Percentiles rank a stretch among this genome's conserved stretches.
Conservation (phyloP, 1,284 basidiomycete genomes). For the Irpex rosettiformis region DNA sequence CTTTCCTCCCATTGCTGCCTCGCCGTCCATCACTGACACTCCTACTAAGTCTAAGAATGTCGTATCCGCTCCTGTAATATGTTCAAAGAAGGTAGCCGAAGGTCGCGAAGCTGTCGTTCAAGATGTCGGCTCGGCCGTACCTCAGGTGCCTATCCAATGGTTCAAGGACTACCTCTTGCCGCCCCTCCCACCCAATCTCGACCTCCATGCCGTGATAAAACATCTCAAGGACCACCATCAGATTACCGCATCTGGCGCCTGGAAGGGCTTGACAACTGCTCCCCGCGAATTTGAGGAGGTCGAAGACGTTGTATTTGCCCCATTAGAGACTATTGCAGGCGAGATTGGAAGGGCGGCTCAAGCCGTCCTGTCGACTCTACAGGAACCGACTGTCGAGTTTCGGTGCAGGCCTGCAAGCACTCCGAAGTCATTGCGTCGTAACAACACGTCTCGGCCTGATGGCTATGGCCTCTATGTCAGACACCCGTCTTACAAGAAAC, state of each 20-base stretch:
- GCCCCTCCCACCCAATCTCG: neutral
- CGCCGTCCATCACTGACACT: neutral
- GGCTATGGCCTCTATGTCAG: neutral
- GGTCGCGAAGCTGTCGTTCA: neutral
- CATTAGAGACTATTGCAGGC: neutral
- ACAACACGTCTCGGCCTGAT: neutral
- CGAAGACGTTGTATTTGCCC: neutral
- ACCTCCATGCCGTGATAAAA: neutral
- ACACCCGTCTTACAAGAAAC: neutral
- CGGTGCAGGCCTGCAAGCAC: neutral
- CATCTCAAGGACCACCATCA: neutral
- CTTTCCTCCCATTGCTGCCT: neutral
- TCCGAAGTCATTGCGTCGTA: neutral
- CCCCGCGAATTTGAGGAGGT: neutral
- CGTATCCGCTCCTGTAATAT: neutral
- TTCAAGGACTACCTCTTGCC: neutral
- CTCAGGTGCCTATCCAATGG: neutral
- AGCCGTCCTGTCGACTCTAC: neutral
- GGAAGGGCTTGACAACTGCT: neutral
- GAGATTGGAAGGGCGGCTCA: neutral
- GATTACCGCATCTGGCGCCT: neutral
- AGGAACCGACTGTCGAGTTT: neutral
- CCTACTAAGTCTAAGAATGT: neutral
- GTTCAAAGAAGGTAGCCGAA: neutral
- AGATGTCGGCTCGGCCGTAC: neutral